Evolutionary conservation across 108 stramenopile species (phyloP).

Genomic region (Conticribra guillardii): DNA sequence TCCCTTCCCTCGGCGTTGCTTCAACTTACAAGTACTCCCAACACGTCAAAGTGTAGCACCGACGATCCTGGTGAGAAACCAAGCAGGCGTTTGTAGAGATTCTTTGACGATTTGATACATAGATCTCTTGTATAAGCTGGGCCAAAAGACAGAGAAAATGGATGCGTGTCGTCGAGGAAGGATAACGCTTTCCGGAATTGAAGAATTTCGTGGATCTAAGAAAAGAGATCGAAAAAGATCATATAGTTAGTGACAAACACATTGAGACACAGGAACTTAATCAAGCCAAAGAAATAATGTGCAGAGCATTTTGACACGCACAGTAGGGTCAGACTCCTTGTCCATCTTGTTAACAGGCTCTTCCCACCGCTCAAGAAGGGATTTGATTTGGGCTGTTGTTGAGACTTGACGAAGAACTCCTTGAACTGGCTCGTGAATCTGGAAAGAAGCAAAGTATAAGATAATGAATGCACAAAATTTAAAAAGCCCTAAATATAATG

Average conservation of each 20-base stretch:
- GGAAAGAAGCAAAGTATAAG: no score
- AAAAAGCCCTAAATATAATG: no score
- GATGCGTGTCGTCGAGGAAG: slow-evolving; percentile 65
- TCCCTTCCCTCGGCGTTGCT: no score
- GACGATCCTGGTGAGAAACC: slow-evolving; percentile 39
- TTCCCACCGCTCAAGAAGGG: slow-evolving; percentile 74
- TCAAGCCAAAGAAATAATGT: not conserved
- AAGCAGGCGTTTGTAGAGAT: slow-evolving; percentile 56
- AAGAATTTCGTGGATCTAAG: slow-evolving; percentile 56
- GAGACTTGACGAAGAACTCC: slow-evolving; percentile 28
- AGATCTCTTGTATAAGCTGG: slow-evolving; percentile 56
- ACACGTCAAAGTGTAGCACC: slow-evolving; percentile 63
- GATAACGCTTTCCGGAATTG: slow-evolving; percentile 71
- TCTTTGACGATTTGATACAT: slow-evolving; percentile 68
- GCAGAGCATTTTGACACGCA: not conserved
- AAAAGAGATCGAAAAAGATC: not conserved
- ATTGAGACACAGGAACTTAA: no score
- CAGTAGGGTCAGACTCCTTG: slow-evolving; percentile 30
- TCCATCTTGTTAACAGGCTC: slow-evolving; percentile 69
- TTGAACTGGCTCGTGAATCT: slow-evolving; percentile 39
- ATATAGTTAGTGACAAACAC: not conserved
- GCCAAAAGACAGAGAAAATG: slow-evolving; percentile 73
- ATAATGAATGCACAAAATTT: no score
- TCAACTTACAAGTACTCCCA: slow-evolving; percentile 36
- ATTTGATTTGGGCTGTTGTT: slow-evolving; percentile 46